Evolutionary conservation across 2,329 filamentous ascomycete genomes (phyloP).

Genomic region (Fusarium zealandicum): DNA sequence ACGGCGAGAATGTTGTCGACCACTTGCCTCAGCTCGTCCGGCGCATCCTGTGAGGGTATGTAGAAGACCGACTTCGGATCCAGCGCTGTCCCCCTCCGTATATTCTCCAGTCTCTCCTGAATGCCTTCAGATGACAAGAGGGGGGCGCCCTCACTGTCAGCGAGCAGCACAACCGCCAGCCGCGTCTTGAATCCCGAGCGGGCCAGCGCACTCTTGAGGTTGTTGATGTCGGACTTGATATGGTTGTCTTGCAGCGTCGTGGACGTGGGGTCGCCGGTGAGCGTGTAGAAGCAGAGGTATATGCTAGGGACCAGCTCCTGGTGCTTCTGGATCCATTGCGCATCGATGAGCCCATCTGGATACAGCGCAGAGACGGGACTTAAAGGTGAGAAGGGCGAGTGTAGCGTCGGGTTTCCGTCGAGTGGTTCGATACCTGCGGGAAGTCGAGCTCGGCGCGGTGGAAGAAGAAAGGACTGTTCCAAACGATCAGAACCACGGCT

Average conservation of each 20-base stretch:
- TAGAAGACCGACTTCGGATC: constrained; percentile 89
- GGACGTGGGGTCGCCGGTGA: constrained; percentile 75
- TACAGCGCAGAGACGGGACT: constrained; percentile 84
- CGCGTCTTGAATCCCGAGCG: constrained; percentile 79
- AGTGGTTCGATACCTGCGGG: constrained; percentile 59
- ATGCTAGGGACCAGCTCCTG: constrained; percentile 83
- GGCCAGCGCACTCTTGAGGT: constrained; percentile 71
- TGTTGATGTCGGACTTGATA: constrained; percentile 85
- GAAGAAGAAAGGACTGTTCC: constrained; percentile 61
- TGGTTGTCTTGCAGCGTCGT: constrained; percentile 84
- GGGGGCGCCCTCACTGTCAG: constrained; percentile 39
- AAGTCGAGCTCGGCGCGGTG: constrained; percentile 63
- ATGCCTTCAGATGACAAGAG: constrained; percentile 67
- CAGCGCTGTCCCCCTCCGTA: constrained; percentile 79
- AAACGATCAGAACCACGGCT: constrained; percentile 39
- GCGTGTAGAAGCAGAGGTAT: constrained; percentile 80
- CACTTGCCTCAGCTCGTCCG: constrained; percentile 75
- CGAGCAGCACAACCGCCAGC: constrained; percentile 70
- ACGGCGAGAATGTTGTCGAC: constrained; percentile 75
- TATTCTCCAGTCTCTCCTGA: constrained; percentile 76
- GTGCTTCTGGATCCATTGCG: constrained; percentile 87
- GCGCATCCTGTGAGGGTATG: constrained; percentile 75
- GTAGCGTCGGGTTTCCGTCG: constrained; percentile 65
- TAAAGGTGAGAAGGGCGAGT: constrained; percentile 91
- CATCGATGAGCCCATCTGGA: constrained; percentile 86